Base-by-base conservation (phyloP, 148 eudicot species). In the Camellia sinensis region DNA sequence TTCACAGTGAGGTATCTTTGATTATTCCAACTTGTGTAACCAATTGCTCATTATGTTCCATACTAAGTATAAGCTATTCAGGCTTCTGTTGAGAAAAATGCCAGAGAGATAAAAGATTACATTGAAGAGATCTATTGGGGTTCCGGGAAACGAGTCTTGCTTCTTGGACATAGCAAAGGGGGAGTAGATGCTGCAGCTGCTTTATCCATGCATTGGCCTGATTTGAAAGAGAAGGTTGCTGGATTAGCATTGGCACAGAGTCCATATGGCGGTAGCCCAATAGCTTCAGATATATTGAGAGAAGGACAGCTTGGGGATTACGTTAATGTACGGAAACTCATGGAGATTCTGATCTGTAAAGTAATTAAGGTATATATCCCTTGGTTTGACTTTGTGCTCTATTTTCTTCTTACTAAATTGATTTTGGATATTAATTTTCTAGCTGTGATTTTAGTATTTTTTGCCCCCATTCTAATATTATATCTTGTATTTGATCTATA, bases 91-190 rank as follows among this genome's bases (percentile, higher is more conserved):
- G 99, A 92, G 76, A 92, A 89, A 76, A 96, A 96, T 84, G 98
- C 99, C 21, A 82, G 85, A 84, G 98, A 94, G 80, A 81, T 96
- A 76, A 94, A 89, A 88, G 95, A 92, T 69, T 92, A 88, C 79
- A 94, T 96, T 43, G 99, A 96, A 83, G 99, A 96, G 87, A 83
- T 96, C 29, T 92, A 96, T 77, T 94, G 98, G 99, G 99, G 98
- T 60, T 90, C 98, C 57, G 72, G 80, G 52, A 96, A 96, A 75
- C 92, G 86, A 57, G 92, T 96, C 64, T 82, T 94, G 88, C 89
- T 96, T 76, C 94, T 96, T 75, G 99, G 99, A 77, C 99, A 96
- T 78, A 96, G 99, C 91, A 96, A 94, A 91, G 99, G 99, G 56
- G 98, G 98, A 43, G 86, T 96, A 80, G 99, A 96, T 85, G 85